These are phyloP conservation scores for Chaetomium tenue DNA, from an alignment of 495 filamentous ascomycete genomes.

Conservation along the genomic window DNA sequence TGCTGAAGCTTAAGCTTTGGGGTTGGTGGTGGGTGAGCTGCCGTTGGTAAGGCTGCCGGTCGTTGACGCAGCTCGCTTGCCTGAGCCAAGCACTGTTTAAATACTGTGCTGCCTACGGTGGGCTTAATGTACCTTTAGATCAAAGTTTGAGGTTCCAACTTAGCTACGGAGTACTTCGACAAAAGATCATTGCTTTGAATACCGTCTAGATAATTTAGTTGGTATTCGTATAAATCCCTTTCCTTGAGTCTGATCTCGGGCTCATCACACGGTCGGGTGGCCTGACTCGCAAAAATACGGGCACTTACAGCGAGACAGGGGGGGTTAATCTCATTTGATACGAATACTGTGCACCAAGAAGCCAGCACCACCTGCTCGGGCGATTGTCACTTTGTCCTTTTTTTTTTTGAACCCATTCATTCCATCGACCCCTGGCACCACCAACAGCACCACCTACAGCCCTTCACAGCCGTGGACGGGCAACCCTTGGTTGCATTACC, in stretches of 20 bases:
- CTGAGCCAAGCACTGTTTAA: neutral
- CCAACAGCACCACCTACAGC: conserved; percentile 2
- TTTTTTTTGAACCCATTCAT: conserved; percentile 14
- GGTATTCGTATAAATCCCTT: neutral
- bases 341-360: neutral
- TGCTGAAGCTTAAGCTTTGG: conserved; percentile 4
- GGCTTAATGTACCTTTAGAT: neutral
- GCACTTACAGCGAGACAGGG: neutral
- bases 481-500: conserved; percentile 9
- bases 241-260: neutral
- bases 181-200: neutral
- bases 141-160: neutral
- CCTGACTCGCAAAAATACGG: conserved; percentile 14
- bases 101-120: neutral
- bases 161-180: neutral
- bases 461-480: conserved; percentile 8
- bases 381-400: conserved; percentile 10
- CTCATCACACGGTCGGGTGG: neutral
- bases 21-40: neutral
- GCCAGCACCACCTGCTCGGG: conserved; percentile 3
- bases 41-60: conserved; percentile 1
- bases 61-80: conserved; percentile 1
- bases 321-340: neutral
- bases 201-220: neutral
- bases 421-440: conserved; percentile 4